Evolutionary conservation across 2,329 filamentous ascomycete genomes (phyloP).

Genomic region (Epichloe coenophiala): DNA sequence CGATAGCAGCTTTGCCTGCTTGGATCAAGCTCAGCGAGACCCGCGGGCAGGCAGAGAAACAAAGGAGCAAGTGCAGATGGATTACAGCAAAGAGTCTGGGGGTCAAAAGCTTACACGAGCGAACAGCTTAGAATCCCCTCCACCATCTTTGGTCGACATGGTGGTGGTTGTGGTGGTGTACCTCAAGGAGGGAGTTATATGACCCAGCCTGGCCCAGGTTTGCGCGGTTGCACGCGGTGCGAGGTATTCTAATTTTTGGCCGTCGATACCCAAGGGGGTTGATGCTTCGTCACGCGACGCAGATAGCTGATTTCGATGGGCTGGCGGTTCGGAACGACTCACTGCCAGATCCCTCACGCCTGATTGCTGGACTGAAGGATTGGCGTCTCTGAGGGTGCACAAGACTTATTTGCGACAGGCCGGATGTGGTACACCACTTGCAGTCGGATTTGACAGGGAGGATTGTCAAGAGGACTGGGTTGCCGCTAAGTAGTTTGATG

Average conservation of each 20-base stretch:
- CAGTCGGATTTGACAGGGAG: too few species aligned
- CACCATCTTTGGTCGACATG: conserved; percentile 45
- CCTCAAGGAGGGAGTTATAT: neutral
- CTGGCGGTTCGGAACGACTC: neutral
- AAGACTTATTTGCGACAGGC: neutral
- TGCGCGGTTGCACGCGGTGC: neutral
- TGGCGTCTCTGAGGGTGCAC: neutral
- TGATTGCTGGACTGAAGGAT: neutral
- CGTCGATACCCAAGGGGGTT: neutral
- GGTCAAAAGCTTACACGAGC: conserved; percentile 58
- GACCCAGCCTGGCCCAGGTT: neutral
- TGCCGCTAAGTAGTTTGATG: too few species aligned
- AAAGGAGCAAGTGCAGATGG: conserved; percentile 4
- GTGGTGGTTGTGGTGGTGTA: conserved; percentile 12
- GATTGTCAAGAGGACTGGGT: too few species aligned
- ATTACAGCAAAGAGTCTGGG: neutral
- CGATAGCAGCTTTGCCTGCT: neutral
- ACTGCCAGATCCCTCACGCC: neutral
- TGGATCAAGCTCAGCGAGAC: neutral
- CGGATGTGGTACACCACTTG: neutral
- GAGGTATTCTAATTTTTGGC: neutral
- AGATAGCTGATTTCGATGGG: conserved; percentile 1
- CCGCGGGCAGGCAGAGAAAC: neutral
- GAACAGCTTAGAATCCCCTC: conserved; percentile 98
- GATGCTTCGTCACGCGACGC: conserved; percentile 8